Conservation (phyloP, 2,329 filamentous ascomycete species). For the Monosporascus sp. region DNA sequence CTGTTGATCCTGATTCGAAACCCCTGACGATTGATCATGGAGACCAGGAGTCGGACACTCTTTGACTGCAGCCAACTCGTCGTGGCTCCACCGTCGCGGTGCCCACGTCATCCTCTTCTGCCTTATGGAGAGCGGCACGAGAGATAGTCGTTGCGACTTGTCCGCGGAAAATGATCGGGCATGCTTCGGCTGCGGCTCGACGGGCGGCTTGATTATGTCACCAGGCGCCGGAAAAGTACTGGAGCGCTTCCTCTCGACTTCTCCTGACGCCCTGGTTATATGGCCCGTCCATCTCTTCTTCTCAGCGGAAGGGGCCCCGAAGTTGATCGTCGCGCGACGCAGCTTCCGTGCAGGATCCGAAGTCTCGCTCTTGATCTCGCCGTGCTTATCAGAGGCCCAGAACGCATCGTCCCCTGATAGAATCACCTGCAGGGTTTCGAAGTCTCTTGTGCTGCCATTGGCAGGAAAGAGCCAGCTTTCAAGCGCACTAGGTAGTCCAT, state of each 20-base stretch:
- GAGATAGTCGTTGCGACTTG: conserved; percentile 10
- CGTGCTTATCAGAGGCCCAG: conserved; percentile 22
- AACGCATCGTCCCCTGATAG: conserved; percentile 23
- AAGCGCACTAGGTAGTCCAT: conserved; percentile 20
- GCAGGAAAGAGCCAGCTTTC: conserved; percentile 25
- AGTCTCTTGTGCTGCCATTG: conserved; percentile 23
- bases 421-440: conserved; percentile 25
- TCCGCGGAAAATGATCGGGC: conserved; percentile 12
- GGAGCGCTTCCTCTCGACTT: conserved; percentile 16
- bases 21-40: background rate
- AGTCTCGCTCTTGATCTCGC: conserved; percentile 20
- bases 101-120: conserved; percentile 11
- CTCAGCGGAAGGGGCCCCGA: conserved; percentile 5
- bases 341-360: conserved; percentile 12
- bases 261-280: conserved; percentile 3
- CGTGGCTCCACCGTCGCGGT: conserved; percentile 16
- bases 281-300: conserved; percentile 9
- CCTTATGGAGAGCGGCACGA: conserved; percentile 11
- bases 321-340: conserved; percentile 16
- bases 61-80: conserved; percentile 16
- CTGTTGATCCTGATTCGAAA: background rate
- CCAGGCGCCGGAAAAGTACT: conserved; percentile 16
- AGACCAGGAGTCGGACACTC: conserved; percentile 17
- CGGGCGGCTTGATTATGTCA: conserved; percentile 2
- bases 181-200: conserved; percentile 5